A percentile compares a stretch with the other conserved stretches of the same genome.
Evolutionary conservation across 2,329 filamentous ascomycete genomes (phyloP).

Genomic region (Fusarium lateritium): DNA sequence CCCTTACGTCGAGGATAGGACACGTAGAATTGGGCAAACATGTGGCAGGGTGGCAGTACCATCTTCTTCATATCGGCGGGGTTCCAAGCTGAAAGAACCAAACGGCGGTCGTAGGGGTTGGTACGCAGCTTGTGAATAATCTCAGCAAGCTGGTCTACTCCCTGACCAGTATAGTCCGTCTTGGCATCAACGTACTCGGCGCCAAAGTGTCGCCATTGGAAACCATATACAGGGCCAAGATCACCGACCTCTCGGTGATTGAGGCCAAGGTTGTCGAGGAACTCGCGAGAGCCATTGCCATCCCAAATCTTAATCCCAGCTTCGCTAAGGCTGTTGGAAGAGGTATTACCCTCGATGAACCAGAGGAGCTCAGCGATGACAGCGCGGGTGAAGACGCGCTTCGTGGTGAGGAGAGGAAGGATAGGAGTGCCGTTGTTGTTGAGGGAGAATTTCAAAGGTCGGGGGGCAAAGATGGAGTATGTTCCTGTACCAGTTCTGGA

Average conservation of each 20-base stretch:
- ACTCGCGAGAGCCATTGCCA: slow-evolving; percentile 92
- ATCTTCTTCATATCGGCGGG: slow-evolving; percentile 87
- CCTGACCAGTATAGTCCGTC: slow-evolving; percentile 87
- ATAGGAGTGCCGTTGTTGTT: slow-evolving; percentile 74
- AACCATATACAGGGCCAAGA: slow-evolving; percentile 95
- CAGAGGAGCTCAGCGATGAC: slow-evolving; percentile 94
- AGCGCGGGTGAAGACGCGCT: slow-evolving; percentile 93
- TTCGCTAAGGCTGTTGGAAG: slow-evolving; percentile 80
- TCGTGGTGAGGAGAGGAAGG: slow-evolving; percentile 95
- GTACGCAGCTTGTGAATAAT: slow-evolving; percentile 88
- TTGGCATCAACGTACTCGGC: slow-evolving; percentile 86
- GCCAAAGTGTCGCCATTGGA: slow-evolving; percentile 99
- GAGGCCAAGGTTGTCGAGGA: slow-evolving; percentile 88
- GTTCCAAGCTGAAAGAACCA: slow-evolving; percentile 96
- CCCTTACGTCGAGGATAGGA: slow-evolving; percentile 70
- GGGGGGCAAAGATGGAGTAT: slow-evolving; percentile 88
- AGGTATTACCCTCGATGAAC: slow-evolving; percentile 91
- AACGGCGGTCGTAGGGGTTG: slow-evolving; percentile 89
- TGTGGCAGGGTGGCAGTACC: slow-evolving; percentile 95
- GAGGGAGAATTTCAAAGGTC: slow-evolving; percentile 88
- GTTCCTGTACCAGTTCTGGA: slow-evolving; percentile 94
- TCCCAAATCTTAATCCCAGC: slow-evolving; percentile 98
- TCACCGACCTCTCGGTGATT: slow-evolving; percentile 88
- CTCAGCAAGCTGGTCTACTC: slow-evolving; percentile 92
- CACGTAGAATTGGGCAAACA: slow-evolving; percentile 98